Evolutionary conservation across 2,329 filamentous ascomycete species (phyloP), one percentile per base, ranked within the genome.

Genomic region (Aureobasidium pullulans): DNA sequence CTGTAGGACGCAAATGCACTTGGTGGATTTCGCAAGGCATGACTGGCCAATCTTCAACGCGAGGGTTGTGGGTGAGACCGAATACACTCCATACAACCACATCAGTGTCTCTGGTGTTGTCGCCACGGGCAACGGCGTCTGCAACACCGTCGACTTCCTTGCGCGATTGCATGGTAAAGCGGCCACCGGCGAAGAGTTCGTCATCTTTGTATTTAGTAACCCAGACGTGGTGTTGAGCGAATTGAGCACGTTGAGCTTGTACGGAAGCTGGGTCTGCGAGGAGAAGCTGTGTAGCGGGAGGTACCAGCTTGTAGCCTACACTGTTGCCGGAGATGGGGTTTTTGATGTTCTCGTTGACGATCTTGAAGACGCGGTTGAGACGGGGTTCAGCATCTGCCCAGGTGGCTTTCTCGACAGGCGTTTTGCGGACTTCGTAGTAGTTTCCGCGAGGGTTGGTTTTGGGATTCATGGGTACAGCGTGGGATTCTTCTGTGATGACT

Each of bases 381-480:
- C 65, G 0, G 19, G 71, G 64, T 23, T 66, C 64, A n/a, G 65
- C 63, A 43, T 71, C 68, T 37, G 63, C 63, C 42, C 63, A 65
- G 40, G 56, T 31, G 3, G 67, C 63, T 13, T 49, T 63, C 10
- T 64, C 63, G 50, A 69, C 39, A 1, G 62, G 60, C 3, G 64
- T 68, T 19, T 77, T 72, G 13, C 80, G 70, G 5, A 85, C 70
- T 0, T 77, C 79, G 71, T 86, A 88, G 58, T 76, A 78, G 67
- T 85, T 86, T 31, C 85, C 84, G 40, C 79, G 74, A 0, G 84
- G 83, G 64, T 88, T 88, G 2, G 77, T 80, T 23, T 76, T 68
- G 0, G 79, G 73, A 62, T 83, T 76, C 66, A 75, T 74, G 1
- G 77, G 76, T 1, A 79, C 73, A 0, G 78, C 69, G 37, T 79